phyloP scores from a whole-genome alignment of 225 moss, liverwort and hornwort genomes.

The Polytrichum formosum region DNA sequence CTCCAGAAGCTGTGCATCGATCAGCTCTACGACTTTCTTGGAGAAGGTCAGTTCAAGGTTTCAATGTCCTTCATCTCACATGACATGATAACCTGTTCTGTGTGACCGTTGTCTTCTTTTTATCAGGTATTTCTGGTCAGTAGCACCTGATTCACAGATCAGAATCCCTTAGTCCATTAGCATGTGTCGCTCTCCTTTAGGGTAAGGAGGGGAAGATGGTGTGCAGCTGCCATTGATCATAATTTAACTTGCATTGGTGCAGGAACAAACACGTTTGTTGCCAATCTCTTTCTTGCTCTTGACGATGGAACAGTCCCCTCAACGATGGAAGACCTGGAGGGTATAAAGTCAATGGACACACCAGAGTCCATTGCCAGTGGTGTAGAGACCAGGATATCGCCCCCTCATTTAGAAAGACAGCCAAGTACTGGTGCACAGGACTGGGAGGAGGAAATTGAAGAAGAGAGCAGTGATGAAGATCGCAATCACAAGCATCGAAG shows the following conservation, averaged over 20 bases:
- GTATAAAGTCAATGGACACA: conserved; percentile 62
- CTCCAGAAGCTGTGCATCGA: conserved; percentile 77
- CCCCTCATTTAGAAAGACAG: conserved; percentile 72
- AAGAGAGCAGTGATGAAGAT: conserved; percentile 92
- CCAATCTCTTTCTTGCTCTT: conserved; percentile 87
- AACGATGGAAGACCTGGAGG: conserved; percentile 85
- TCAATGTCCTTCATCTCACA: conserved; percentile 6
- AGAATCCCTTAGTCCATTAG: too few species aligned
- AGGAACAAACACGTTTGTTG: conserved; percentile 89
- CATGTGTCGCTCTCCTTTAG: too few species aligned
- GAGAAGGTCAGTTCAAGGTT: conserved; percentile 70
- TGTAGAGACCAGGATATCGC: conserved; percentile 64
- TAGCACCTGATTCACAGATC: not conserved
- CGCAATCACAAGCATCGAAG: conserved; percentile 97
- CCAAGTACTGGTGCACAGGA: conserved; percentile 58
- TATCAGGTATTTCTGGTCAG: not conserved
- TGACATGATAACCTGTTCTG: too few species aligned
- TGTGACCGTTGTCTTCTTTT: not conserved
- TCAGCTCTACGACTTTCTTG: conserved; percentile 91
- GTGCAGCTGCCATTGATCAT: too few species aligned
- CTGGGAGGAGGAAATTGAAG: conserved; percentile 80
- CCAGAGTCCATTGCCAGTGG: conserved; percentile 45
- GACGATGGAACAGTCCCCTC: conserved; percentile 89
- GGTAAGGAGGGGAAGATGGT: too few species aligned
- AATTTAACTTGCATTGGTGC: conserved; percentile 11